phyloP scores from a whole-genome alignment of 768 basidiomycete genomes.

The Boletus subparvulus region DNA sequence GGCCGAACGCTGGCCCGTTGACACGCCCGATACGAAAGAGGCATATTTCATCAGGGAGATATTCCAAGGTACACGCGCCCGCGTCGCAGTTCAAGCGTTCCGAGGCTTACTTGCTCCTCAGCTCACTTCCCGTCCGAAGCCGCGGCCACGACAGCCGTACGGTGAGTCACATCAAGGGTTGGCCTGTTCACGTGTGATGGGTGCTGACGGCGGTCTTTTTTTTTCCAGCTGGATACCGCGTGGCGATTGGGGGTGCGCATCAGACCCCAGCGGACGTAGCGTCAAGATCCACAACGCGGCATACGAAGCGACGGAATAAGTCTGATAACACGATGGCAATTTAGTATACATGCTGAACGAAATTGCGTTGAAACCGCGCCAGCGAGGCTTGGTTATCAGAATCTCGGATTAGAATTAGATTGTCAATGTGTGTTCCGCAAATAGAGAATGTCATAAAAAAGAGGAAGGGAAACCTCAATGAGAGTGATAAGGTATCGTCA shows the following conservation, averaged over 20 bases:
- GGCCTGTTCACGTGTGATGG: constrained; percentile 2
- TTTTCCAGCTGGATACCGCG: constrained; percentile 82
- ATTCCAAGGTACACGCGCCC: constrained; percentile 64
- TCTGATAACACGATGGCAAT: constrained; percentile 16
- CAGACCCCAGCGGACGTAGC: constrained; percentile 93
- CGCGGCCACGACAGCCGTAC: constrained; percentile 88
- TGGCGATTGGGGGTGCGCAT: constrained; percentile 93
- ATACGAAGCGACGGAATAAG: constrained; percentile 44
- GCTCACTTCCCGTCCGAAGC: constrained; percentile 82
- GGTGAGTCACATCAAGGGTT: constrained; percentile 46
- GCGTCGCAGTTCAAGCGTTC: neutral
- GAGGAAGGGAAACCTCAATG: constrained; percentile 20
- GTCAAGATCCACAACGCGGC: constrained; percentile 96
- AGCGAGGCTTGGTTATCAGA: constrained; percentile 27
- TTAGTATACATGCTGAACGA: constrained; percentile 20
- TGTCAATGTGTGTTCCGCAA: constrained; percentile 36
- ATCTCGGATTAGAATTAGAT: constrained; percentile 27
- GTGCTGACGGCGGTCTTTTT: constrained; percentile 9
- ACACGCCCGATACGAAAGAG: constrained; percentile 94
- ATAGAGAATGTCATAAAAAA: constrained; percentile 39
- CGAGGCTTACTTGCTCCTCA: constrained; percentile 27
- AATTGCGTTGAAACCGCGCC: constrained; percentile 22
- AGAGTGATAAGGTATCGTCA: constrained; percentile 38
- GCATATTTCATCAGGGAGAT: constrained; percentile 91
- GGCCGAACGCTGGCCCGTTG: constrained; percentile 70